Evolutionary conservation across 768 basidiomycete species (phyloP), one percentile per base, ranked within the genome.

Genomic region (Stropharia rugosoannulata): DNA sequence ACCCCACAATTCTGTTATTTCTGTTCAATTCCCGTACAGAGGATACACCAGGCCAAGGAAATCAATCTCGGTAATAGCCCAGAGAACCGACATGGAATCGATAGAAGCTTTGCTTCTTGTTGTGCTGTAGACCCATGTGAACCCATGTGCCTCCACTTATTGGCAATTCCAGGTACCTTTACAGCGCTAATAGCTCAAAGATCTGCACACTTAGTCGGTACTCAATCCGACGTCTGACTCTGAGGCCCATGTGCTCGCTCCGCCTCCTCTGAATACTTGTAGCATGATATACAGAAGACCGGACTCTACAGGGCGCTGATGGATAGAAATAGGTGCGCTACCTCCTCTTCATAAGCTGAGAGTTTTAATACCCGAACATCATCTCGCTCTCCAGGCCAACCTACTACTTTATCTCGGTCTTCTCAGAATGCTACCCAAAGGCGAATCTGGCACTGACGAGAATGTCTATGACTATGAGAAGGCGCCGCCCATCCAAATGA

Each of bases 371-470:
- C 38, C 35, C 38, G 59, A 19, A 42, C 57, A 58, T 62, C 59
- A 60, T 54, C 55, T 60, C 57, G 42, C 59, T 61, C 60, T 42
- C 52, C 53, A 32, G 47, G 49, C 49, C 37, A 32, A 32, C 51
- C 57, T 60, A 47, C 44, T 35, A 51, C 44, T 60, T 42, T 54
- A 57, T 62, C 53, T 39, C 49, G 37, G 42, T 39, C 60, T 59
- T 62, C 46, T 54, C 44, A 49, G 56, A 51, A 69, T 72, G 70
- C 70, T 67, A 41, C 57, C 49, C 54, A 68, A 70, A 60, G 63
- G 56, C 39, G 59, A 62, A 55, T 51, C 43, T 39, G 61, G 54
- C 56, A 47, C 29, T 27, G 62, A 62, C 48, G 60, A 54, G 22
- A 36, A 48, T 43, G 51, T 38, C 38, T 54, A 60, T 49, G 66